Conservation (phyloP, 768 basidiomycete genomes). For the Dioszegia aurantiaca region DNA sequence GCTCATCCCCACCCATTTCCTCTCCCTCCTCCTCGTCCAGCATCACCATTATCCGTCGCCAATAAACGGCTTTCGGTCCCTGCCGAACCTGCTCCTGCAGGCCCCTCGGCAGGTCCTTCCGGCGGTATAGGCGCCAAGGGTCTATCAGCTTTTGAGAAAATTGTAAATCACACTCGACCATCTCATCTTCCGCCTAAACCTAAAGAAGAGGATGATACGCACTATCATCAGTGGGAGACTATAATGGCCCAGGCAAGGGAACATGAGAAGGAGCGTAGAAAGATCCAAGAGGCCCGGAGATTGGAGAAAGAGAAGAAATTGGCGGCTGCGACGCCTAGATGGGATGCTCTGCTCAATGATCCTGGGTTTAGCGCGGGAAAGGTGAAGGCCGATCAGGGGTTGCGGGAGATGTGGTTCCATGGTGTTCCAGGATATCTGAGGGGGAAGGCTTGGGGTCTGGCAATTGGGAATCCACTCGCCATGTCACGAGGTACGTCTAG, state of each 20-base stretch:
- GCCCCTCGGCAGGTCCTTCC: constrained; percentile 8
- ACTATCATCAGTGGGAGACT: constrained; percentile 48
- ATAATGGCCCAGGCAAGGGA: constrained; percentile 47
- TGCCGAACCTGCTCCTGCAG: constrained; percentile 9
- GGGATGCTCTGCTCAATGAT: constrained; percentile 40
- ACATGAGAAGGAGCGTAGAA: constrained; percentile 33
- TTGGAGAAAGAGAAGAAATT: constrained; percentile 41
- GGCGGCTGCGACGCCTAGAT: constrained; percentile 33
- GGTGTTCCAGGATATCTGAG: constrained; percentile 48
- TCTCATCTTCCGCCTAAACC: constrained; percentile 47
- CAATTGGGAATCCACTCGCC: constrained; percentile 49
- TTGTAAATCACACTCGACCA: constrained; percentile 44
- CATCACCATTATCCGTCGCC: constrained; percentile 4
- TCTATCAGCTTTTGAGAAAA: constrained; percentile 39
- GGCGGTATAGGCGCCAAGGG: constrained; percentile 18
- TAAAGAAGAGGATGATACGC: constrained; percentile 45
- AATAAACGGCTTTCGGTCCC: background rate
- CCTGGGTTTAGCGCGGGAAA: constrained; percentile 28
- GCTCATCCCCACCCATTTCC: constrained; percentile 45
- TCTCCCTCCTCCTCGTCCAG: constrained; percentile 17
- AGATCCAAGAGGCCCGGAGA: constrained; percentile 21
- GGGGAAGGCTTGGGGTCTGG: constrained; percentile 46
- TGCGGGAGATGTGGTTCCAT: constrained; percentile 47
- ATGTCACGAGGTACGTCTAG: constrained; percentile 41
- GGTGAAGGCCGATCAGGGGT: constrained; percentile 27